phyloP scores from a whole-genome alignment of 208 protist genomes.

The Balamuthia mandrillaris region DNA sequence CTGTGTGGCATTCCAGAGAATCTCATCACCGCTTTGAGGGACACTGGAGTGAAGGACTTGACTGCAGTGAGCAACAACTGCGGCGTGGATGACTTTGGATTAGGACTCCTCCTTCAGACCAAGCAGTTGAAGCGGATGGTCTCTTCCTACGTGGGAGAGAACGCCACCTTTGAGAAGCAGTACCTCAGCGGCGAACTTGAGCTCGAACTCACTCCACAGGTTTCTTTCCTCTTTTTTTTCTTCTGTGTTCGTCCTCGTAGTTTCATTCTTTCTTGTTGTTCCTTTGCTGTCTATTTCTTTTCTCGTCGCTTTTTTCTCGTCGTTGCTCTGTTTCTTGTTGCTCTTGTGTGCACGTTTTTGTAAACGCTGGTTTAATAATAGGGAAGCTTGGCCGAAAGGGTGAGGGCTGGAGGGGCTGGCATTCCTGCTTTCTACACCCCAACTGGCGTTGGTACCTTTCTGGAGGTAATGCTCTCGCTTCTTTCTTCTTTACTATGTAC shows the following conservation, averaged over 20 bases:
- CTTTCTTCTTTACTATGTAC: background rate
- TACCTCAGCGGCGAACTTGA: slow-evolving; percentile 91
- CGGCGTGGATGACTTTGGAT: slow-evolving; percentile 89
- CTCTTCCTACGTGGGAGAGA: slow-evolving; percentile 93
- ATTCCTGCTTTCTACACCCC: slow-evolving; percentile 95
- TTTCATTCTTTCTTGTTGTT: slow-evolving; percentile 1
- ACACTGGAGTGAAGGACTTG: slow-evolving; percentile 82
- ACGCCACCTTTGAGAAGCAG: slow-evolving; percentile 85
- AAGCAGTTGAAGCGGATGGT: slow-evolving; percentile 78
- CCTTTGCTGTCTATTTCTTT: background rate
- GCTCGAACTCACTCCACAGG: slow-evolving; percentile 90
- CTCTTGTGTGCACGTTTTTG: background rate
- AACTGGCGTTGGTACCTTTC: slow-evolving; percentile 86
- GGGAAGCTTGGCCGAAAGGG: slow-evolving; percentile 90
- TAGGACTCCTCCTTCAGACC: slow-evolving; percentile 88
- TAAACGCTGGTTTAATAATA: background rate
- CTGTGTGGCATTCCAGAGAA: slow-evolving; percentile 89
- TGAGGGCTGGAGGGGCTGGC: slow-evolving; percentile 90
- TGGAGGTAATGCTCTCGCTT: background rate
- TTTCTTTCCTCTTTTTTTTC: background rate
- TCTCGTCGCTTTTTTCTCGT: background rate
- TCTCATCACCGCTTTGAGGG: slow-evolving; percentile 82
- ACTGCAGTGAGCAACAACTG: slow-evolving; percentile 90
- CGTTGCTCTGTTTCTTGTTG: too few relatives aligned
- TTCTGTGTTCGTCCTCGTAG: slow-evolving; percentile 40